These are phyloP conservation scores for Phytophthora sp. DNA, from an alignment of 352 stramenopile genomes.

Conservation along the genomic window DNA sequence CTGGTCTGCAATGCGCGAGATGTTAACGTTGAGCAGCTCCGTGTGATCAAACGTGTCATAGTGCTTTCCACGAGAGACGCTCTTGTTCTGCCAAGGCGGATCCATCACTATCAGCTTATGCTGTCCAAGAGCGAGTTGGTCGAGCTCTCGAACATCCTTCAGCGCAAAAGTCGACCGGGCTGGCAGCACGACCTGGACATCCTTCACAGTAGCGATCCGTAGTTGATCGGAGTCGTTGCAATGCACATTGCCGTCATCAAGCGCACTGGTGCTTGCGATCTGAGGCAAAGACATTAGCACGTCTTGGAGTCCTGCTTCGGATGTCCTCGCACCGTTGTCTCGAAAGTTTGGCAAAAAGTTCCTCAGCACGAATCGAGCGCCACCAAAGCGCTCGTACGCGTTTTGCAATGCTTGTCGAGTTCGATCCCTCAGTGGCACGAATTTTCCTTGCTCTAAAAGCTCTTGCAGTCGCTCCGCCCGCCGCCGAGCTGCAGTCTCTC, in stretches of 20 bases:
- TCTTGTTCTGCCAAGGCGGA: conserved; percentile 84
- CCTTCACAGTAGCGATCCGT: conserved; percentile 14
- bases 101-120: conserved; percentile 65
- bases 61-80: conserved; percentile 52
- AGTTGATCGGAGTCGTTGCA: conserved; percentile 24
- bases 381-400: conserved; percentile 25
- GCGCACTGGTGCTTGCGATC: not conserved
- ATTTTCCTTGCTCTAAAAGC: conserved; percentile 53
- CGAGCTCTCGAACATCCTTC: conserved; percentile 31
- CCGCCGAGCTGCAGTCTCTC: conserved; percentile 33
- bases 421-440: conserved; percentile 43
- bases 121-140: conserved; percentile 19
- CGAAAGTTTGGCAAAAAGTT: conserved; percentile 18
- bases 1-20: conserved; percentile 33
- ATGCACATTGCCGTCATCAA: conserved; percentile 20
- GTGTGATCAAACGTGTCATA: conserved; percentile 72
- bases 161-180: conserved; percentile 30
- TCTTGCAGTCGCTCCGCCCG: conserved; percentile 35
- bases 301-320: not conserved
- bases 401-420: conserved; percentile 24
- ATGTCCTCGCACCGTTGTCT: not conserved
- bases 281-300: conserved; percentile 10
- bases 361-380: conserved; percentile 28
- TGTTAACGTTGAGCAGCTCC: conserved; percentile 55
- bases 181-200: conserved; percentile 24